phyloP scores from a whole-genome alignment of 1,139 yeast genomes.

The Hyphopichia wangnamkhiaoensis region DNA sequence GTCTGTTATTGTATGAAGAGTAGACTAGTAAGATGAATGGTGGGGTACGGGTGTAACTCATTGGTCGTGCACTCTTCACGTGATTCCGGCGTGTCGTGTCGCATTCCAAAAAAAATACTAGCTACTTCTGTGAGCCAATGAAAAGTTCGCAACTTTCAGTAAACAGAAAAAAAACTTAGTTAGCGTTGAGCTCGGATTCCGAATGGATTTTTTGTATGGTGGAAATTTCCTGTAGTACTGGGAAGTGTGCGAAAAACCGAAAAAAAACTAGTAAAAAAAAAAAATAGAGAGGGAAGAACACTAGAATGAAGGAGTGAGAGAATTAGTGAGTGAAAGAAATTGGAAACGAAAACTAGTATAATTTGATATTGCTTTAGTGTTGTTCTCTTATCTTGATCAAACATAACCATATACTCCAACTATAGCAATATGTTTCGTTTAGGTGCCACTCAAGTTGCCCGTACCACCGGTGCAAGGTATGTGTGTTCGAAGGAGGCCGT shows the following conservation, averaged over 20 bases:
- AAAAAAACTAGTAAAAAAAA: not conserved
- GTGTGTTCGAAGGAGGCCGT: too few relatives aligned
- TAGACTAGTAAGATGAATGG: not conserved
- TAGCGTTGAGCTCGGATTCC: constrained; percentile 11
- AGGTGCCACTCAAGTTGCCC: constrained; percentile 64
- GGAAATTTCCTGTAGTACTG: too few relatives aligned
- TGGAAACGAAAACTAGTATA: not conserved
- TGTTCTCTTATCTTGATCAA: not conserved
- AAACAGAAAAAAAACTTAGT: too few relatives aligned
- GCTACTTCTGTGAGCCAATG: constrained; percentile 19
- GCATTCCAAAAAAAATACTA: too few relatives aligned
- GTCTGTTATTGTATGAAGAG: not conserved
- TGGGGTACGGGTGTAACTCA: too few relatives aligned
- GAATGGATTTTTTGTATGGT: too few relatives aligned
- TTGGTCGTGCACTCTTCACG: not conserved
- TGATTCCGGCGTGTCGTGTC: too few relatives aligned
- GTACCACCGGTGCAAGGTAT: constrained; percentile 59
- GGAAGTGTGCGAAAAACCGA: too few relatives aligned
- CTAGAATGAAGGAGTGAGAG: not conserved
- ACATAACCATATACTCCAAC: constrained; percentile 2
- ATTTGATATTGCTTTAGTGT: too few relatives aligned
- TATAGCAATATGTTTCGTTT: constrained; percentile 56
- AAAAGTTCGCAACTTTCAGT: constrained; percentile 17
- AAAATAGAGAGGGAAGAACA: not conserved
- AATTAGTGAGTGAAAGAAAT: not conserved